phyloP scores from a whole-genome alignment of 2,329 filamentous ascomycete genomes.

The Botryotinia calthae region DNA sequence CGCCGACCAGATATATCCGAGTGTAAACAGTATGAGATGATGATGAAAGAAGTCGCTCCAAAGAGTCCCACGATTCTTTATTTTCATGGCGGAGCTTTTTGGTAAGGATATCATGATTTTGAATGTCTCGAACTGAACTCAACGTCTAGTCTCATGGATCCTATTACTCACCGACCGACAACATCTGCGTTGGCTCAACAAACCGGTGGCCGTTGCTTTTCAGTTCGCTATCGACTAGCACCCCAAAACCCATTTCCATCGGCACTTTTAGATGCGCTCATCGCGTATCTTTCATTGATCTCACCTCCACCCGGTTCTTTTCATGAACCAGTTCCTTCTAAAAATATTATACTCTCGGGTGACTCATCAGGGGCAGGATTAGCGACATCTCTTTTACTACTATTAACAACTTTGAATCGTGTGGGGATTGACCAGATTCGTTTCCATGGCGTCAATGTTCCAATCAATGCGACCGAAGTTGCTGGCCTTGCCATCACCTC shows the following conservation, averaged over 20 bases:
- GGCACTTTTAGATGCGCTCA: constrained; percentile 68
- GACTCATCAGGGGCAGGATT: constrained; percentile 75
- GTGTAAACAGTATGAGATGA: constrained; percentile 58
- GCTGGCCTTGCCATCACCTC: constrained; percentile 61
- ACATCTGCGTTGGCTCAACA: constrained; percentile 62
- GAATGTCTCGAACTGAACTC: not conserved
- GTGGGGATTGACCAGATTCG: constrained; percentile 45
- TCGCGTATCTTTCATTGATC: constrained; percentile 64
- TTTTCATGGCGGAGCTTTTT: constrained; percentile 69
- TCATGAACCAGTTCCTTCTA: constrained; percentile 62
- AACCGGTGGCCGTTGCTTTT: constrained; percentile 62
- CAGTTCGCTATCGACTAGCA: constrained; percentile 69
- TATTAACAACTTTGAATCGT: constrained; percentile 61
- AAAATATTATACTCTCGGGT: constrained; percentile 68
- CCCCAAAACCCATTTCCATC: constrained; percentile 74
- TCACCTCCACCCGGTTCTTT: constrained; percentile 67
- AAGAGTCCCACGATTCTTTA: constrained; percentile 63
- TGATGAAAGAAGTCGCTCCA: constrained; percentile 66
- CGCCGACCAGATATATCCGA: constrained; percentile 58
- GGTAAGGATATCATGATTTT: not conserved
- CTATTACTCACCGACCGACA: constrained; percentile 59
- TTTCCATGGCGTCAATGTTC: constrained; percentile 55
- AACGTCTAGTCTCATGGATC: constrained; percentile 65
- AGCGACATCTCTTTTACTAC: constrained; percentile 62
- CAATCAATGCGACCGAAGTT: constrained; percentile 61